Evolutionary conservation across 495 filamentous ascomycete species (phyloP).

Genomic region (Pyrenula massariospora): DNA sequence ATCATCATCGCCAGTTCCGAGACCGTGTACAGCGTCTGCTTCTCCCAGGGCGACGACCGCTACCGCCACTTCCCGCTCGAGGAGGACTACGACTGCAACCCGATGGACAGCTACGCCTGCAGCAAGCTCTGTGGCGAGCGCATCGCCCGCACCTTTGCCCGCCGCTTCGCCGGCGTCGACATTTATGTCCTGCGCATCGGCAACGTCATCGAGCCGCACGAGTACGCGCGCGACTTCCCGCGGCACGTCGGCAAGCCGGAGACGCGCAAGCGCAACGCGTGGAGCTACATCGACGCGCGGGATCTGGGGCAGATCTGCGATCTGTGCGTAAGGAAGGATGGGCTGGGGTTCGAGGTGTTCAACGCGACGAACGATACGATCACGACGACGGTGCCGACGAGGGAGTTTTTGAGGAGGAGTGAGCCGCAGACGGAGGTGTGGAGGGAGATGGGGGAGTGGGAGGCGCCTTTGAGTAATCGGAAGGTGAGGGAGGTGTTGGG

Average conservation of each 20-base stretch:
- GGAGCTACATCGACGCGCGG: slow-evolving; percentile 48
- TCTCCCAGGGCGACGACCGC: slow-evolving; percentile 35
- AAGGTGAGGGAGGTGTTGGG: slow-evolving; percentile 48
- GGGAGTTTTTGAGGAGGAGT: slow-evolving; percentile 33
- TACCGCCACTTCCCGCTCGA: slow-evolving; percentile 45
- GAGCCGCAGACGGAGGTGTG: slow-evolving; percentile 34
- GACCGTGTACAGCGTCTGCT: slow-evolving; percentile 48
- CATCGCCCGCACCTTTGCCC: slow-evolving; percentile 40
- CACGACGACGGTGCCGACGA: slow-evolving; percentile 31
- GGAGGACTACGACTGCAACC: slow-evolving; percentile 39
- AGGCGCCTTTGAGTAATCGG: slow-evolving; percentile 45
- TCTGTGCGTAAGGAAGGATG: slow-evolving; percentile 31
- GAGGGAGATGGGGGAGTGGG: slow-evolving; percentile 38
- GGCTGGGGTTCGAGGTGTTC: slow-evolving; percentile 47
- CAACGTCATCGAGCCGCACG: slow-evolving; percentile 45
- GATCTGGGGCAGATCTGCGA: slow-evolving; percentile 50
- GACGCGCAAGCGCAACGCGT: slow-evolving; percentile 40
- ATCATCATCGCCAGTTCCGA: slow-evolving; percentile 46
- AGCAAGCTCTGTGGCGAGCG: slow-evolving; percentile 47
- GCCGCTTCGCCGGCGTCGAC: slow-evolving; percentile 35
- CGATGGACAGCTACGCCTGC: slow-evolving; percentile 47
- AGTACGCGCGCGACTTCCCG: slow-evolving; percentile 40
- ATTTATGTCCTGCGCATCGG: slow-evolving; percentile 50
- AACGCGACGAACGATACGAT: slow-evolving; percentile 51
- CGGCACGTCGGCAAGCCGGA: slow-evolving; percentile 34